Conservation (phyloP, 192 early-diverging fungal species). For the Coemansia sp. region DNA sequence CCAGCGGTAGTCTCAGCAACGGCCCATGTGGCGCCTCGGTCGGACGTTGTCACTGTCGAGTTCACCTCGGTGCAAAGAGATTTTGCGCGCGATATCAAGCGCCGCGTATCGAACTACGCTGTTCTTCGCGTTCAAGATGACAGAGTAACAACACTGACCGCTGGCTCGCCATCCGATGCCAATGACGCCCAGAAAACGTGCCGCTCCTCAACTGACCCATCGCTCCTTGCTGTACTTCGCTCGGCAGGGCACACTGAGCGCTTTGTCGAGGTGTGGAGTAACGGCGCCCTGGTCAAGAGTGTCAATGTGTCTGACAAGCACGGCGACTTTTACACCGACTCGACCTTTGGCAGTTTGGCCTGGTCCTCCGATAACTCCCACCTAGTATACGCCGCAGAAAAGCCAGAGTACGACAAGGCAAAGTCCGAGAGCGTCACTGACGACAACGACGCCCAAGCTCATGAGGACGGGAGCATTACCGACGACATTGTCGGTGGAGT, state of each 20-base stretch:
- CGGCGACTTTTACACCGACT: constrained; percentile 71
- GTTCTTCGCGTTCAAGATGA: constrained; percentile 34
- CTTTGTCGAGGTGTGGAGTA: constrained; percentile 65
- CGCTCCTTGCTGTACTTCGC: constrained; percentile 49
- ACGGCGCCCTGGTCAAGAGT: constrained; percentile 56
- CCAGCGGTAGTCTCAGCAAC: constrained; percentile 19
- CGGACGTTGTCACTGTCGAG: constrained; percentile 30
- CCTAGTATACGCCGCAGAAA: constrained; percentile 73
- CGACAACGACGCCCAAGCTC: background rate
- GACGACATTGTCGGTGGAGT: constrained; percentile 46
- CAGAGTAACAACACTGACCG: constrained; percentile 27
- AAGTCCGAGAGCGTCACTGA: constrained; percentile 8
- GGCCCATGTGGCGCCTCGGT: constrained; percentile 9
- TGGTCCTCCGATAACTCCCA: constrained; percentile 62
- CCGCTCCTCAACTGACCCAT: constrained; percentile 44
- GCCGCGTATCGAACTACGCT: constrained; percentile 46
- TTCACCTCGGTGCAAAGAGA: constrained; percentile 56
- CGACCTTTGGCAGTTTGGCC: constrained; percentile 65
- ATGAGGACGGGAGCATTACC: constrained; percentile 19
- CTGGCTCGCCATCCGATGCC: constrained; percentile 35
- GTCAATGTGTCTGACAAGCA: constrained; percentile 69
- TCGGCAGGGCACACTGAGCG: constrained; percentile 24
- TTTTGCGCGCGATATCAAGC: constrained; percentile 56
- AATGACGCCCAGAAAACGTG: constrained; percentile 27
- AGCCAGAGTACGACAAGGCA: constrained; percentile 48